These are phyloP conservation scores for Scedosporium dehoogii DNA, from an alignment of 2,329 filamentous ascomycete species.

Conservation along the genomic window DNA sequence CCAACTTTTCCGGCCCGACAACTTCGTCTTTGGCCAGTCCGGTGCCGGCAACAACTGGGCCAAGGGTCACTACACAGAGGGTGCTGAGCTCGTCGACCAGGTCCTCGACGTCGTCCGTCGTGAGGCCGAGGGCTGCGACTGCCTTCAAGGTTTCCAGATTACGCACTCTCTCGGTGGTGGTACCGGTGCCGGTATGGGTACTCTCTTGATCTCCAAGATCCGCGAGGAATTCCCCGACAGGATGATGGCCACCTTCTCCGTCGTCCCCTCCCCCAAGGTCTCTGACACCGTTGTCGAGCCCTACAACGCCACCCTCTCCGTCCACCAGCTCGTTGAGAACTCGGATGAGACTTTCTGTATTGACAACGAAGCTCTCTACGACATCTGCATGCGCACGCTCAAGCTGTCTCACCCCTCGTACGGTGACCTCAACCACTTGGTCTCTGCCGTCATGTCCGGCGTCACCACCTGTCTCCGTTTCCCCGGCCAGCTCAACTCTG, in stretches of 20 bases:
- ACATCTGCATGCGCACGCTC: slow-evolving; percentile 99
- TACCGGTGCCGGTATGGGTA: slow-evolving; percentile 99
- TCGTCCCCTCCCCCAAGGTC: slow-evolving; percentile 97
- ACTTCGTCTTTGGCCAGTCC: slow-evolving; percentile 99
- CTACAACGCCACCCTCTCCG: slow-evolving; percentile 98
- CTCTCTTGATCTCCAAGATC: slow-evolving; percentile 99
- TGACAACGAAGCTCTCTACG: slow-evolving; percentile 99
- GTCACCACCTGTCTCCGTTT: slow-evolving; percentile 98
- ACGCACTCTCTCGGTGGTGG: slow-evolving; percentile 99
- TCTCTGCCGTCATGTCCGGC: slow-evolving; percentile 99
- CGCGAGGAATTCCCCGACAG: slow-evolving; percentile 99
- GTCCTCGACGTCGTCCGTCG: slow-evolving; percentile 97
- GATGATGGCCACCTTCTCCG: slow-evolving; percentile 99
- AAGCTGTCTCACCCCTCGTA: slow-evolving; percentile 99
- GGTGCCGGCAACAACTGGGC: slow-evolving; percentile 99
- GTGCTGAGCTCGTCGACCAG: slow-evolving; percentile 96
- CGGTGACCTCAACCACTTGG: slow-evolving; percentile 98
- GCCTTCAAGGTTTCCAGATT: slow-evolving; percentile 99
- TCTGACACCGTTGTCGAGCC: slow-evolving; percentile 99
- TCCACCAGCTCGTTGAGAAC: slow-evolving; percentile 99
- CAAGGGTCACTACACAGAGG: slow-evolving; percentile 99
- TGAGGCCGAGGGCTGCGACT: slow-evolving; percentile 98
- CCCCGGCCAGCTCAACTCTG: slow-evolving; percentile 99
- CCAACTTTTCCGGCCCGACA: slow-evolving; percentile 98
- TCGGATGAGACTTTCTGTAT: slow-evolving; percentile 99